Evolutionary conservation across 2,329 filamentous ascomycete species (phyloP).

Genomic region (Huntiella abstrusa): DNA sequence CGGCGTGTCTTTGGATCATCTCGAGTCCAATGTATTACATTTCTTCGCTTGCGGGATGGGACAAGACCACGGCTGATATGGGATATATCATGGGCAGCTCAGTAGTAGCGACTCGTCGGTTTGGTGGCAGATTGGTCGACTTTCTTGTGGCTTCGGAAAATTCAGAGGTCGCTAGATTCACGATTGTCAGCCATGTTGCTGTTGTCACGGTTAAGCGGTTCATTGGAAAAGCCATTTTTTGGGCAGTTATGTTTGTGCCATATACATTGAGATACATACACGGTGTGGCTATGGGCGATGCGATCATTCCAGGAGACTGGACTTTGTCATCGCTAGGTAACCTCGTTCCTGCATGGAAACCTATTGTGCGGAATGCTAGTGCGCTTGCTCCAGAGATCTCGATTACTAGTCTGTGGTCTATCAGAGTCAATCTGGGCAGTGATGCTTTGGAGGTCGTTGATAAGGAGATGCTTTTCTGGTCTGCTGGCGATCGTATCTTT

Average conservation of each 20-base stretch:
- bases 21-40: conserved; percentile 8
- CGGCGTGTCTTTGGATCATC: conserved; percentile 19
- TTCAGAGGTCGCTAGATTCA: conserved; percentile 28
- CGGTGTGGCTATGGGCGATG: too few species aligned
- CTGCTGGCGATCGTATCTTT: conserved; percentile 41
- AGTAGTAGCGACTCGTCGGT: background rate
- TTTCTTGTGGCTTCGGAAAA: conserved; percentile 4
- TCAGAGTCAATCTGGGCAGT: too few species aligned
- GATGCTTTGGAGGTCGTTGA: background rate
- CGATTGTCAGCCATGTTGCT: conserved; percentile 54
- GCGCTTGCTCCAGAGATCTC: too few species aligned
- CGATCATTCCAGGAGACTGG: too few species aligned
- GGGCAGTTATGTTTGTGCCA: background rate
- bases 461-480: conserved; percentile 42
- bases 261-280: background rate
- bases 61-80: conserved; percentile 13
- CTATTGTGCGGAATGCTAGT: too few species aligned
- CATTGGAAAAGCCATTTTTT: background rate
- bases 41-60: conserved; percentile 6
- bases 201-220: conserved; percentile 36
- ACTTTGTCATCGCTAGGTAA: too few species aligned
- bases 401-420: too few species aligned
- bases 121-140: background rate
- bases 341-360: too few species aligned
- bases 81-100: conserved; percentile 9